Conservation (phyloP, 2,329 filamentous ascomycete genomes). For the Ophiobolus disseminans region DNA sequence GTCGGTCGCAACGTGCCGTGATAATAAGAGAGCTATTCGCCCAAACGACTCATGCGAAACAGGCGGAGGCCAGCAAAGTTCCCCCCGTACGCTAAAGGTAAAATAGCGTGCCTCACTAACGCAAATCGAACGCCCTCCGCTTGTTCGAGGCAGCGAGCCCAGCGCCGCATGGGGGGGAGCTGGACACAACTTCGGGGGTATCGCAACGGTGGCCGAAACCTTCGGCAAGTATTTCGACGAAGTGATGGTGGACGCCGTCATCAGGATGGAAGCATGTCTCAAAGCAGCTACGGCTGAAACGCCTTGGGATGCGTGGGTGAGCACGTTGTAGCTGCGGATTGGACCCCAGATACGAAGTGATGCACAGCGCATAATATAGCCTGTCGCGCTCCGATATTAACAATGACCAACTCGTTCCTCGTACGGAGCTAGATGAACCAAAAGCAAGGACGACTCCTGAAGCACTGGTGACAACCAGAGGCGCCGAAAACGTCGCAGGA, state of each 20-base stretch:
- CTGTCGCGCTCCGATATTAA: constrained; percentile 8
- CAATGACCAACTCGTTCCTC: background rate
- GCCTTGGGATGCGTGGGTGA: constrained; percentile 24
- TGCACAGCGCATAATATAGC: constrained; percentile 20
- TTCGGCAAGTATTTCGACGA: constrained; percentile 29
- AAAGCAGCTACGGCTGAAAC: constrained; percentile 26
- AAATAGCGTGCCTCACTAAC: constrained; percentile 17
- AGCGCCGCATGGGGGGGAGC: constrained; percentile 15
- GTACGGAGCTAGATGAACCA: background rate
- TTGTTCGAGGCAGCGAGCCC: constrained; percentile 11
- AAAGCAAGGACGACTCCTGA: background rate
- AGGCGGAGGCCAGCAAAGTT: constrained; percentile 31
- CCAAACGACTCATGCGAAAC: constrained; percentile 24
- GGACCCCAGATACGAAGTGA: constrained; percentile 16
- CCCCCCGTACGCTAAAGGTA: constrained; percentile 41
- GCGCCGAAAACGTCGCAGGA: background rate
- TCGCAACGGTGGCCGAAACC: constrained; percentile 30
- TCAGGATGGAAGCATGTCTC: constrained; percentile 1
- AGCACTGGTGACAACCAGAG: constrained; percentile 6
- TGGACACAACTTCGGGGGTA: constrained; percentile 30
- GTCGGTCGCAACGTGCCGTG: constrained; percentile 22
- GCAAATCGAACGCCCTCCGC: constrained; percentile 20
- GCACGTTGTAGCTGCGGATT: constrained; percentile 28
- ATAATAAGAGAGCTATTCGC: constrained; percentile 22
- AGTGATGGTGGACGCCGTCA: background rate